A percentile compares a stretch with the other conserved stretches of the same genome.
These are phyloP conservation scores for Ophiostoma ips DNA, from an alignment of 2,329 filamentous ascomycete species.

Conservation along the genomic window DNA sequence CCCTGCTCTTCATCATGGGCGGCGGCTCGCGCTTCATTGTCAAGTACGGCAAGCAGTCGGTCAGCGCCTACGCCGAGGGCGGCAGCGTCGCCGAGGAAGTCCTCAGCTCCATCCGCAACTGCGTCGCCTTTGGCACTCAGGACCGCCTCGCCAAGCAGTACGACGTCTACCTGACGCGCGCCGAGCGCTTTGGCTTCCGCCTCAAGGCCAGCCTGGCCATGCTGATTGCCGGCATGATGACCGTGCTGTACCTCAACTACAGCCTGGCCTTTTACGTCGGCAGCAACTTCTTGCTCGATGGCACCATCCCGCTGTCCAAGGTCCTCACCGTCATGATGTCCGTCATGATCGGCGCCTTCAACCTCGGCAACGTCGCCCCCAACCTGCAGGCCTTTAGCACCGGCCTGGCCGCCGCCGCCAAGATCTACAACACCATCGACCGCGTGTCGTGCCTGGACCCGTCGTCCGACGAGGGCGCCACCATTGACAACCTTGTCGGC, in stretches of 20 bases:
- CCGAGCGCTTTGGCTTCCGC: conserved; percentile 63
- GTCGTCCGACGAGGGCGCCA: conserved; percentile 54
- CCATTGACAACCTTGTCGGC: conserved; percentile 58
- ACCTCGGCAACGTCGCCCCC: conserved; percentile 74
- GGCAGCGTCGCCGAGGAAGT: conserved; percentile 90
- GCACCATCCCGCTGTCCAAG: conserved; percentile 50
- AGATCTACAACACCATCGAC: conserved; percentile 92
- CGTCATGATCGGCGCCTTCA: conserved; percentile 86
- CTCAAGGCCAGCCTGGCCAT: conserved; percentile 57
- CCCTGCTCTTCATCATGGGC: conserved; percentile 67
- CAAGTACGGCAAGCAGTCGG: conserved; percentile 63
- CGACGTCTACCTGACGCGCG: conserved; percentile 56
- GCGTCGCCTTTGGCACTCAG: conserved; percentile 85
- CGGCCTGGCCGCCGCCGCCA: conserved; percentile 68
- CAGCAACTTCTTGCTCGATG: conserved; percentile 55
- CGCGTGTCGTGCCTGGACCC: conserved; percentile 74
- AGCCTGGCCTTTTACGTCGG: conserved; percentile 83
- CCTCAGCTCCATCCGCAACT: conserved; percentile 82
- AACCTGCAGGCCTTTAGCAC: conserved; percentile 78
- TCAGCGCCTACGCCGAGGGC: conserved; percentile 69
- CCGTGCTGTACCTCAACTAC: conserved; percentile 75
- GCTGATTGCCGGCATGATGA: conserved; percentile 77
- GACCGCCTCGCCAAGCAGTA: conserved; percentile 83
- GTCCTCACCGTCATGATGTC: conserved; percentile 80
- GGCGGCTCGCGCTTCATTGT: conserved; percentile 60